Conservation (phyloP, 2,329 filamentous ascomycete species). For the Phialophora macrospora region DNA sequence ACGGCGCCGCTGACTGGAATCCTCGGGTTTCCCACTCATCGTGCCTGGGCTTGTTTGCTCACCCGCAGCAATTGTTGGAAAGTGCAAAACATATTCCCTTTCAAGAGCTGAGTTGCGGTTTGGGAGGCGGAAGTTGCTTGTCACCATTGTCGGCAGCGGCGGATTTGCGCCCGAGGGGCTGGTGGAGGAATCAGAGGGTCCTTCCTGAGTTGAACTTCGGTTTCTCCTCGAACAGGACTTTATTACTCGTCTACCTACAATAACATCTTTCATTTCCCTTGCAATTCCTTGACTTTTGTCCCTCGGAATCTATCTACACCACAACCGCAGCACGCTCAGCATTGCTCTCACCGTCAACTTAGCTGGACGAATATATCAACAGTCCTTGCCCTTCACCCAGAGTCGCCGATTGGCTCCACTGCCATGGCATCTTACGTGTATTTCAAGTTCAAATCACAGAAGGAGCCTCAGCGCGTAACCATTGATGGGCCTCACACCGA, state of each 20-base stretch:
- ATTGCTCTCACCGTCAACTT: constrained; percentile 14
- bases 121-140: constrained; percentile 16
- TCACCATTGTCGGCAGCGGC: constrained; percentile 19
- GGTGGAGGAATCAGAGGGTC: constrained; percentile 24
- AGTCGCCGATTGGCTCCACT: constrained; percentile 19
- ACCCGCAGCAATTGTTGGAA: constrained; percentile 4
- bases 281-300: constrained; percentile 28
- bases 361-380: constrained; percentile 13
- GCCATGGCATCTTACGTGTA: constrained; percentile 96
- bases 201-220: constrained; percentile 22
- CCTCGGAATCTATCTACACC: constrained; percentile 27
- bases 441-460: constrained; percentile 99
- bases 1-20: constrained; percentile 4
- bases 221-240: constrained; percentile 14
- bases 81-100: constrained; percentile 1
- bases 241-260: constrained; percentile 34
- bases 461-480: constrained; percentile 89
- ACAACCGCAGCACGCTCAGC: constrained; percentile 16
- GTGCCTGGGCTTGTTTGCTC: constrained; percentile 13
- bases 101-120: constrained; percentile 24
- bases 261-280: constrained; percentile 29
- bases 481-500: constrained; percentile 98
- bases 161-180: constrained; percentile 27
- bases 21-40: constrained; percentile 8
- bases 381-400: constrained; percentile 13